phyloP scores from a whole-genome alignment of 768 basidiomycete genomes.

The Gymnopilus junonius region DNA sequence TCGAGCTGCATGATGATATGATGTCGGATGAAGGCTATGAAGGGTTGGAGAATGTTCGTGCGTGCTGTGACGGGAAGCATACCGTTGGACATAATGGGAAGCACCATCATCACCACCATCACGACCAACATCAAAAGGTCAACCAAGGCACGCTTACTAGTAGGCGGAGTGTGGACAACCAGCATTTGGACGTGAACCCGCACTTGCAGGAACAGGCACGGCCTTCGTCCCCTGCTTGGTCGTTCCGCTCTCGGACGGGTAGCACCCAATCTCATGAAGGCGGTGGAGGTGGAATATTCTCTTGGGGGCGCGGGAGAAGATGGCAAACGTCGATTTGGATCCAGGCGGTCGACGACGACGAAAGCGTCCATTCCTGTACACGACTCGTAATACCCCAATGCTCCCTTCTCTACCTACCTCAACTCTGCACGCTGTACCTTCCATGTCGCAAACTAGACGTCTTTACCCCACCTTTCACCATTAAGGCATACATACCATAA shows the following conservation, averaged over 20 bases:
- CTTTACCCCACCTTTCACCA: neutral
- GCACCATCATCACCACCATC: slow-evolving; percentile 63
- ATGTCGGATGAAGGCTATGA: slow-evolving; percentile 84
- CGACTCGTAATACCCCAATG: slow-evolving; percentile 21
- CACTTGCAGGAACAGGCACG: slow-evolving; percentile 55
- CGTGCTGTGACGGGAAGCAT: slow-evolving; percentile 87
- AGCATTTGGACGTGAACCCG: slow-evolving; percentile 53
- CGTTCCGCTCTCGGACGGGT: slow-evolving; percentile 81
- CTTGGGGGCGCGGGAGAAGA: slow-evolving; percentile 66
- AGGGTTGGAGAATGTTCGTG: slow-evolving; percentile 93
- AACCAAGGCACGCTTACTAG: slow-evolving; percentile 36
- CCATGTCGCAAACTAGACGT: neutral
- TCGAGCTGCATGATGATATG: slow-evolving; percentile 80
- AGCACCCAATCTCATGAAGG: slow-evolving; percentile 74
- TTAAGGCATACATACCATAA: slow-evolving; percentile 4
- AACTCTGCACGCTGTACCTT: neutral
- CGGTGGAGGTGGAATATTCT: slow-evolving; percentile 60
- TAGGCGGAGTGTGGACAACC: slow-evolving; percentile 47
- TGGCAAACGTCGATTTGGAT: slow-evolving; percentile 76
- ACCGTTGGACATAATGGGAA: slow-evolving; percentile 73
- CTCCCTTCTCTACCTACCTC: neutral
- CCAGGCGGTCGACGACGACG: slow-evolving; percentile 59
- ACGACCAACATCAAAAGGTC: slow-evolving; percentile 35
- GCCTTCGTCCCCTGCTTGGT: slow-evolving; percentile 84
- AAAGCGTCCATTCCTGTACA: slow-evolving; percentile 44